Evolutionary conservation across 352 stramenopile genomes (phyloP).

Genomic region (Pelagophyceae sp.): DNA sequence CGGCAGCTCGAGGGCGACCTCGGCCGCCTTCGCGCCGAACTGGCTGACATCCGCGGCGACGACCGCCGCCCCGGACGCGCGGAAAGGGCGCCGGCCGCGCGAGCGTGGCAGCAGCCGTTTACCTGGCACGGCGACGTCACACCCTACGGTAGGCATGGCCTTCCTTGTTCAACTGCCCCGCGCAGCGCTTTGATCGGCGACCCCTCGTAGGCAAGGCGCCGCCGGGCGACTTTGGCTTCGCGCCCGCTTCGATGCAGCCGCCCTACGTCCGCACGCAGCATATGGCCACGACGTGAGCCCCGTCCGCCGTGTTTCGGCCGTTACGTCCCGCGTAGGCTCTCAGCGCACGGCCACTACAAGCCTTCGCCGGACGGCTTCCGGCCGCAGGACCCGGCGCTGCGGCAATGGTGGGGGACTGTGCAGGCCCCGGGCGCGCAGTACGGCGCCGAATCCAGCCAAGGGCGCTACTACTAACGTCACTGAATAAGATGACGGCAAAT

Average conservation of each 20-base stretch:
- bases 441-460: too few species aligned
- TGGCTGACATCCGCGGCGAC: background rate
- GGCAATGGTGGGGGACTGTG: background rate
- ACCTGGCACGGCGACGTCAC: too few species aligned
- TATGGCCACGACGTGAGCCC: background rate
- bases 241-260: background rate
- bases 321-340: background rate
- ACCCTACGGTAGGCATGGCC: too few species aligned
- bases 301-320: background rate
- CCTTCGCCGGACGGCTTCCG: background rate
- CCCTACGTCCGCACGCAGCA: background rate
- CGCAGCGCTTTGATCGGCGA: background rate
- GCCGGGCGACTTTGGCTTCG: background rate
- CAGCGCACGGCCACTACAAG: background rate
- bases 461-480: too few species aligned
- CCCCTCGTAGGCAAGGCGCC: background rate
- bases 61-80: too few species aligned
- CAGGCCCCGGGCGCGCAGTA: too few species aligned
- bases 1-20: conserved; percentile 2
- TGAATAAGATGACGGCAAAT: too few species aligned
- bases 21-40: background rate
- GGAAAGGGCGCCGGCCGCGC: background rate
- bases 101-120: background rate
- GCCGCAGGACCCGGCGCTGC: background rate
- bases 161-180: too few species aligned